A percentile compares a stretch with the other conserved stretches of the same genome.
These are phyloP conservation scores for Coemansia sp. DNA, from an alignment of 192 early-diverging fungal genomes.

Conservation along the genomic window DNA sequence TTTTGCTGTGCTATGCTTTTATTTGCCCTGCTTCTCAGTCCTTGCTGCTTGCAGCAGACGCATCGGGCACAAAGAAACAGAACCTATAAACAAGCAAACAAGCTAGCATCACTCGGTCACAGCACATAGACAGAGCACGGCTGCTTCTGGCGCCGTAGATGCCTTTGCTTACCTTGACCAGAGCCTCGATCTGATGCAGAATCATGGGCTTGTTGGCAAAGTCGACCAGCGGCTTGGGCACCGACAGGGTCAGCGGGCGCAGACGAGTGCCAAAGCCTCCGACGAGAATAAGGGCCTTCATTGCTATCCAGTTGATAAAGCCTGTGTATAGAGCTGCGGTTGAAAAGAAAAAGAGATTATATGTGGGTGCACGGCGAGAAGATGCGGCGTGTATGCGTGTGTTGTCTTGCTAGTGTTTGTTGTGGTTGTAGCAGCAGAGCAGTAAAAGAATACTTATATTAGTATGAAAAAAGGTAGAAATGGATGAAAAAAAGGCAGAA, in stretches of 20 bases:
- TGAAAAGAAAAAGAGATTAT: neutral
- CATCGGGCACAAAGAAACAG: neutral
- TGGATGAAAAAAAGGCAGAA: neutral
- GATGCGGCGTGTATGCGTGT: neutral
- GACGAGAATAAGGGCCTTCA: conserved; percentile 84
- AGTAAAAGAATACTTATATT: conserved; percentile 2
- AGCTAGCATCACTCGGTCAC: neutral
- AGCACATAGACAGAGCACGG: neutral
- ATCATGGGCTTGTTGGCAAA: conserved; percentile 99
- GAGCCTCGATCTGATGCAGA: conserved; percentile 96
- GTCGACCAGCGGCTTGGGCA: conserved; percentile 99
- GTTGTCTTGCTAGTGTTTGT: neutral
- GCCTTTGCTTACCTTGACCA: conserved; percentile 75
- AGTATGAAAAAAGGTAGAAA: neutral
- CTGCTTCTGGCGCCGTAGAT: neutral
- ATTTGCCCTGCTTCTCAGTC: neutral
- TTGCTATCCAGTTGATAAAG: conserved; percentile 29
- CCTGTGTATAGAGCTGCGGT: neutral
- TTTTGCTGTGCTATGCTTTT: too few relatives aligned
- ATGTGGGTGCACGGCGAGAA: neutral
- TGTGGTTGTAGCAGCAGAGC: neutral
- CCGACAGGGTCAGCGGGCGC: conserved; percentile 91
- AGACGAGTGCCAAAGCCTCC: conserved; percentile 97
- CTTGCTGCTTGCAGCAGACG: neutral
- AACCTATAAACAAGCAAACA: conserved; percentile 11